phyloP scores from a whole-genome alignment of 441 rosid genomes.

The Cnidoscolus chayamansa region DNA sequence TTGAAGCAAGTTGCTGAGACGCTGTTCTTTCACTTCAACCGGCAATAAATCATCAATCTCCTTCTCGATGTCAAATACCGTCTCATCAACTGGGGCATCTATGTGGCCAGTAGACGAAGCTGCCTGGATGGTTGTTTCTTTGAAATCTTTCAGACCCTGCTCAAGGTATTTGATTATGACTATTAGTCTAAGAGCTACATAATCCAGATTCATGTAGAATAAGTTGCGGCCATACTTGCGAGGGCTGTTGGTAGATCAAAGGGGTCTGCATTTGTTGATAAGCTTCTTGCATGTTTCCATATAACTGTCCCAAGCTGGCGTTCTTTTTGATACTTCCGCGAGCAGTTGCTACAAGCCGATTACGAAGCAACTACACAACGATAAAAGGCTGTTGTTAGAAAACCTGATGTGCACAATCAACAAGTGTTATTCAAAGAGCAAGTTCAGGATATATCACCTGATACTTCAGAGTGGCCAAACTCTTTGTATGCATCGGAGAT shows the following conservation, averaged over 20 bases:
- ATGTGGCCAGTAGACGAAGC: constrained; percentile 67
- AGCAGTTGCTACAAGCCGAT: constrained; percentile 72
- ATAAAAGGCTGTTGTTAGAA: not conserved
- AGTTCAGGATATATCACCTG: constrained; percentile 46
- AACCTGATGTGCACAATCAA: not conserved
- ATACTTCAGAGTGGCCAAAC: constrained; percentile 84
- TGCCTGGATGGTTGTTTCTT: constrained; percentile 76
- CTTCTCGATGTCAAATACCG: constrained; percentile 80
- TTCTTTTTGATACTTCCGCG: constrained; percentile 57
- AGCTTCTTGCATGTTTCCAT: constrained; percentile 80
- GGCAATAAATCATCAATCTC: constrained; percentile 92
- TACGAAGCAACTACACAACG: constrained; percentile 62
- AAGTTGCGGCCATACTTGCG: constrained; percentile 36
- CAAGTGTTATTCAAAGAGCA: not conserved
- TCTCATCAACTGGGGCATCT: constrained; percentile 78
- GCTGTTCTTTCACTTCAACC: constrained; percentile 84
- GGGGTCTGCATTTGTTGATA: constrained; percentile 92
- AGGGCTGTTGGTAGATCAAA: constrained; percentile 56
- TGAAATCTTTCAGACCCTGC: constrained; percentile 70
- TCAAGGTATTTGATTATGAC: not conserved
- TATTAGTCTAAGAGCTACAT: not conserved
- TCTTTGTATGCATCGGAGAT: constrained; percentile 98
- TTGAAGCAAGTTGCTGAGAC: constrained; percentile 82
- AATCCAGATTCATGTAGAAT: not conserved
- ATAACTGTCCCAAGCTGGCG: constrained; percentile 81